phyloP scores from a whole-genome alignment of 768 basidiomycete genomes.

The Mrakia gelida region DNA sequence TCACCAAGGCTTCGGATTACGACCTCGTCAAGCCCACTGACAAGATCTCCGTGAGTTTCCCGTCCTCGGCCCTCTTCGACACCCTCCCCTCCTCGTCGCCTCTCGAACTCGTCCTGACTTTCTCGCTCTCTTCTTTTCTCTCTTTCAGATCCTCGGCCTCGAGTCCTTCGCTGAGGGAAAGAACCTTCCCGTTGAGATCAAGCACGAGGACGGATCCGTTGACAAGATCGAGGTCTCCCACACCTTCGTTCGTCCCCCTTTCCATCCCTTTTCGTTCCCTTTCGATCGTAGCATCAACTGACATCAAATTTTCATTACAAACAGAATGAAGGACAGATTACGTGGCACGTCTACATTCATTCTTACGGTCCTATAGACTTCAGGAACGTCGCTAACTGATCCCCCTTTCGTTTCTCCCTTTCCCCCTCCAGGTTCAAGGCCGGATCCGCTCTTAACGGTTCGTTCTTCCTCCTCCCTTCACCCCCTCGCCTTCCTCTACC shows the following conservation, averaged over 20 bases:
- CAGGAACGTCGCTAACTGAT: too few species aligned
- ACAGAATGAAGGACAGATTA: slow-evolving; percentile 47
- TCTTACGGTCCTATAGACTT: too few species aligned
- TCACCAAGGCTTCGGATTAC: slow-evolving; percentile 87
- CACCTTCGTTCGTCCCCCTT: slow-evolving; percentile 53
- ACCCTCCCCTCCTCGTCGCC: not conserved
- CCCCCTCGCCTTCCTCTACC: too few species aligned
- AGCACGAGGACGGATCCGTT: slow-evolving; percentile 61
- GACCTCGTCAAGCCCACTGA: slow-evolving; percentile 84
- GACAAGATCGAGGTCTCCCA: slow-evolving; percentile 75
- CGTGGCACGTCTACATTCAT: slow-evolving; percentile 50
- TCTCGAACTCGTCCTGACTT: not conserved
- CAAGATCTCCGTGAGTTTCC: slow-evolving; percentile 56
- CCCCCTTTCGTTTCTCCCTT: too few species aligned
- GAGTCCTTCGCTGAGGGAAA: slow-evolving; percentile 86
- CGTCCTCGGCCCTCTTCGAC: not conserved
- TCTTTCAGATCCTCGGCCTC: slow-evolving; percentile 67
- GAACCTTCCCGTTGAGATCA: slow-evolving; percentile 74
- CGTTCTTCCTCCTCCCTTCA: too few species aligned
- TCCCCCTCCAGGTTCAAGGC: slow-evolving; percentile 69
- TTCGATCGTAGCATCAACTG: not conserved
- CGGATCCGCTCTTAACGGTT: slow-evolving; percentile 76
- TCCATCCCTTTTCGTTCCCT: not conserved
- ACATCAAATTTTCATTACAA: not conserved
- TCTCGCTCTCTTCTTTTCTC: not conserved